These are phyloP conservation scores for Cercospora sp. DNA, from an alignment of 2,329 filamentous ascomycete species.

Conservation along the genomic window DNA sequence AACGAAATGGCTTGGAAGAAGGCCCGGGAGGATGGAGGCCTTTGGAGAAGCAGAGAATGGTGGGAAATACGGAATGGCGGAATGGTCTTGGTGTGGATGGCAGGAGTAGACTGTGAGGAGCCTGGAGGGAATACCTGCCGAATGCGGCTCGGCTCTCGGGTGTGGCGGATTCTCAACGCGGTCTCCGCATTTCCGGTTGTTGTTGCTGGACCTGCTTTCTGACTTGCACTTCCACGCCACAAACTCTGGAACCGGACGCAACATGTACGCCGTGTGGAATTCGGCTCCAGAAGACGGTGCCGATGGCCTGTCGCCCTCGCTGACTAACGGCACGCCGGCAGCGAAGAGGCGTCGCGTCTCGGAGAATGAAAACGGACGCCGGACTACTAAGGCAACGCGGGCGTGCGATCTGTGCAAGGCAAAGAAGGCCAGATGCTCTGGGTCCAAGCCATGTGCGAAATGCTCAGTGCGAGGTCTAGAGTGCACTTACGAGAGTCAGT, in stretches of 20 bases:
- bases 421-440: background rate
- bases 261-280: background rate
- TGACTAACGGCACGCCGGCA: background rate
- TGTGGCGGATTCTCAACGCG: background rate
- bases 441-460: background rate
- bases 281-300: background rate
- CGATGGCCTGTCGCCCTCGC: background rate
- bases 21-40: conserved; percentile 34
- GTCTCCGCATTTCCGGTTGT: background rate
- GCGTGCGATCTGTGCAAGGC: background rate
- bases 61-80: conserved; percentile 29
- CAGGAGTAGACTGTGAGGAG: conserved; percentile 9
- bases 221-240: background rate
- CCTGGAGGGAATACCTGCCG: background rate
- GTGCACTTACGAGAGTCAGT: background rate
- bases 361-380: background rate
- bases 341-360: background rate
- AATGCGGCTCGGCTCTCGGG: background rate
- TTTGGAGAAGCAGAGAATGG: conserved; percentile 33
- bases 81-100: background rate
- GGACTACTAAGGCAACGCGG: background rate
- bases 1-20: conserved; percentile 35
- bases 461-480: background rate
- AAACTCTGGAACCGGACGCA: background rate
- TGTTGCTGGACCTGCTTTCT: background rate